These are phyloP conservation scores for Platanthera guangdongensis DNA, from an alignment of 106 monocot genomes.

Conservation along the genomic window DNA sequence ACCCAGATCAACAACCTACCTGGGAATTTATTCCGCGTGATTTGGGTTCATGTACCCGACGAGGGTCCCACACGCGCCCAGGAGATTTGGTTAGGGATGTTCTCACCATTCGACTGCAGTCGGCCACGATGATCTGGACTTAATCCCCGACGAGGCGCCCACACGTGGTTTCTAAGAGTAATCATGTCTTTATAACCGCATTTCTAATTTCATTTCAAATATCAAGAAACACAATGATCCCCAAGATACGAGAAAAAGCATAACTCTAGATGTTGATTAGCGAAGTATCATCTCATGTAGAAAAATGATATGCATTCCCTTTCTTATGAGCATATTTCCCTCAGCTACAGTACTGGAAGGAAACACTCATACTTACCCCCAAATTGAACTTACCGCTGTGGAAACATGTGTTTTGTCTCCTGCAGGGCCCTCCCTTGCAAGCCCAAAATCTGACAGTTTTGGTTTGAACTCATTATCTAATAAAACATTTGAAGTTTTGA, in stretches of 20 bases:
- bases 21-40: too few relatives aligned
- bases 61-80: too few relatives aligned
- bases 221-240: too few relatives aligned
- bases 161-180: too few relatives aligned
- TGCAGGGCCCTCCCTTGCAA: constrained; percentile 34
- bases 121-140: too few relatives aligned
- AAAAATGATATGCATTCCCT: background rate
- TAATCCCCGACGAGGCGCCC: too few relatives aligned
- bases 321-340: background rate
- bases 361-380: background rate
- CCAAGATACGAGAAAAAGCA: background rate
- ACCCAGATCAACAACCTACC: too few relatives aligned
- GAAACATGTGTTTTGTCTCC: constrained; percentile 30
- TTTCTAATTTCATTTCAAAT: too few relatives aligned
- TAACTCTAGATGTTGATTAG: background rate
- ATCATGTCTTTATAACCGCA: too few relatives aligned
- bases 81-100: too few relatives aligned
- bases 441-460: constrained; percentile 30
- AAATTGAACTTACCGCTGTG: constrained; percentile 18
- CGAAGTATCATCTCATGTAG: background rate
- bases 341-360: background rate
- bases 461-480: constrained; percentile 26
- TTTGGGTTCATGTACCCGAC: too few relatives aligned
- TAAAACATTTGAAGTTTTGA: constrained; percentile 29
- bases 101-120: too few relatives aligned